These are phyloP conservation scores for Anisodus tanguticus DNA, from an alignment of 257 asterid genomes.

Conservation along the genomic window DNA sequence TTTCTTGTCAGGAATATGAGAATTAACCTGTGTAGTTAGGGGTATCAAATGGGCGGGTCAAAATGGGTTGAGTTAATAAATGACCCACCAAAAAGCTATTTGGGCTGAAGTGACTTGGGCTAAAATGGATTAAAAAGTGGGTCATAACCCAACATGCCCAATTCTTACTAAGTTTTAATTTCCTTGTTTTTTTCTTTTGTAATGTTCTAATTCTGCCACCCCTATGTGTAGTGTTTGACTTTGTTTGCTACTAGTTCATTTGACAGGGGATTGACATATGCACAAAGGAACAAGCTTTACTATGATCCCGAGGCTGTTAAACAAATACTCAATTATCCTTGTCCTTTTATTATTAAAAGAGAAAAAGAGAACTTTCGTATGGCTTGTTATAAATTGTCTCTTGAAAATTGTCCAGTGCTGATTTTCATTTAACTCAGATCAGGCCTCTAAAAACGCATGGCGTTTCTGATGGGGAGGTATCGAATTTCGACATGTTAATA, in stretches of 20 bases:
- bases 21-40: conserved; percentile 22
- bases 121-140: too few species aligned
- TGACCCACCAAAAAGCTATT: too few species aligned
- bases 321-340: conserved; percentile 84
- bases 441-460: conserved; percentile 82
- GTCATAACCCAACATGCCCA: too few species aligned
- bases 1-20: conserved; percentile 17
- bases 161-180: too few species aligned
- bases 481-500: conserved; percentile 25
- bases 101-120: too few species aligned
- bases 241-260: conserved; percentile 61
- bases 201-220: too few species aligned
- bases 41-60: too few species aligned
- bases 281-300: conserved; percentile 59
- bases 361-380: background rate
- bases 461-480: conserved; percentile 83
- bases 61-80: too few species aligned
- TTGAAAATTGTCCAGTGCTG: conserved; percentile 23
- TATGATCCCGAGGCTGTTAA: conserved; percentile 62
- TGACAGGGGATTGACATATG: conserved; percentile 76
- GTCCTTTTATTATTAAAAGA: conserved; percentile 1
- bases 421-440: conserved; percentile 56
- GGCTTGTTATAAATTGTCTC: conserved; percentile 7
- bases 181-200: too few species aligned
- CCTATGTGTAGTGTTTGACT: background rate